These are phyloP conservation scores for Theobroma grandiflorum DNA, from an alignment of 441 rosid genomes.

Conservation along the genomic window DNA sequence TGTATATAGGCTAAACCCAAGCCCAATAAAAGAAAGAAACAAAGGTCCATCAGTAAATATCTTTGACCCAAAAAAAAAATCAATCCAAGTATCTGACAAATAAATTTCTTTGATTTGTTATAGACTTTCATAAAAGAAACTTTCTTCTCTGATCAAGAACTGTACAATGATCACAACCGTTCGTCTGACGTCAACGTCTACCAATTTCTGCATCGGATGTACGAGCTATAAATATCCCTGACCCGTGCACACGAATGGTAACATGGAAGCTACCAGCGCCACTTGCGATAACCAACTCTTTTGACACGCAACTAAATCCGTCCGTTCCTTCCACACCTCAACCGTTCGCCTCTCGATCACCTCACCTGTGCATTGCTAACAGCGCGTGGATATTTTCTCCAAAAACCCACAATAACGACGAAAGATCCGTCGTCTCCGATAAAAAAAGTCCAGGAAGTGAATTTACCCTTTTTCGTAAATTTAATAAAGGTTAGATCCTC, in stretches of 20 bases:
- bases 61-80: too few species aligned
- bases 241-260: neutral
- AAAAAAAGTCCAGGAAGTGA: neutral
- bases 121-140: too few species aligned
- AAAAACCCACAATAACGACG: conserved; percentile 12
- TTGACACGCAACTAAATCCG: neutral
- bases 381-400: conserved; percentile 2
- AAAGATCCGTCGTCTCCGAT: conserved; percentile 8
- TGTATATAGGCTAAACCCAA: neutral
- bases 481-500: conserved; percentile 11
- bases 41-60: too few species aligned
- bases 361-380: conserved; percentile 8
- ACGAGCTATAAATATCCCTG: neutral
- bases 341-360: neutral
- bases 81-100: too few species aligned
- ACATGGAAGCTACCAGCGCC: neutral
- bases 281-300: neutral
- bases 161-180: neutral
- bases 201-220: neutral
- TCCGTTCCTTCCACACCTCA: neutral
- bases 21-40: neutral
- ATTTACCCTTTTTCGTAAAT: conserved; percentile 37
- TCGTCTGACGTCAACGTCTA: neutral
- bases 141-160: neutral
- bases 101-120: too few species aligned